Base-by-base conservation (phyloP, 495 filamentous ascomycete species). In the Penicillium roqueforti region DNA sequence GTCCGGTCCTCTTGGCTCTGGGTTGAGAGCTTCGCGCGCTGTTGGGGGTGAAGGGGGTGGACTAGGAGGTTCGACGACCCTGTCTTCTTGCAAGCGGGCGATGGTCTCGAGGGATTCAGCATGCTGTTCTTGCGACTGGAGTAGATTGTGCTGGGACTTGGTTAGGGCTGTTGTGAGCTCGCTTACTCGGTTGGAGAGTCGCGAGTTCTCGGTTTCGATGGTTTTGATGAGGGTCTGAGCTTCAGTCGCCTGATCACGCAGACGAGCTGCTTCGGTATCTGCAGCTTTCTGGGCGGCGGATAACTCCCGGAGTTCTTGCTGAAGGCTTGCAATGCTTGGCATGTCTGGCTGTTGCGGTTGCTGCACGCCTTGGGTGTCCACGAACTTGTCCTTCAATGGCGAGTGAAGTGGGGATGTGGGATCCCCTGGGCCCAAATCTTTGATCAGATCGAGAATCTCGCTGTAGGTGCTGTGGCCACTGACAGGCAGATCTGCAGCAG, bases 41-140 rank as follows among this genome's bases (percentile, higher is more conserved):
- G 16, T 45, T 40, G 60, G 66, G 20, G 64, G 67, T 38, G 65
- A 66, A 5, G 55, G 63, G n/a, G 61, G 65, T 40, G 67, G 62
- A 45, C 58, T 67, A 13, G 63, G 62, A 46, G 68, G 69, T 45
- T 68, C 62, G 22, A 37, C 38, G 8, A 61, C 78, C 61, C 87
- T 89, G 66, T 96, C 90, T 53, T 93, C 89, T 64, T 93, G 89
- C 61, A 97, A 80, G 45, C 89, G 82, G 66, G 95, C 91, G 69
- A 92, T 84, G 58, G 88, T 97, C 46, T 83, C 80, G 0, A 85
- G 79, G 20, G 65, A 66, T 39, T 66, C 60, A 19, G 68, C 66
- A 42, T 76, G 69, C 25, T 70, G 60, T 20, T 73, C 67, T 62
- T 66, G 63, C 6, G 68, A 52, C n/a, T 61, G 65, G 28, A 58